Percentiles rank a stretch among this genome's conserved stretches.
These are phyloP conservation scores for Priceomyces carsonii DNA, from an alignment of 805 yeast genomes.

Conservation along the genomic window DNA sequence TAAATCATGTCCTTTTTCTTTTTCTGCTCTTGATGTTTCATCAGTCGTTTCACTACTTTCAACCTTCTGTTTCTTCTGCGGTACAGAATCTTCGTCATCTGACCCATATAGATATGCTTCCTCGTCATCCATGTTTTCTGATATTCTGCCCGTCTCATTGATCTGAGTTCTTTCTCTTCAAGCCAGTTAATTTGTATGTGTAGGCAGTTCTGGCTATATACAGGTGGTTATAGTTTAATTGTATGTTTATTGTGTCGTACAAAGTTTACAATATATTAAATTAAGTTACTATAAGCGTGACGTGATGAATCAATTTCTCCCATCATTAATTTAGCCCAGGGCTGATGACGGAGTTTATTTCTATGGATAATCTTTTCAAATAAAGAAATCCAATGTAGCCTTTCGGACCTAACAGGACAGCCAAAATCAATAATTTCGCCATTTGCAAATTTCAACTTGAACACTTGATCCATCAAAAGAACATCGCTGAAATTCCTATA, in stretches of 20 bases:
- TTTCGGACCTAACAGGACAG: conserved; percentile 69
- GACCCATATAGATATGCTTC: conserved; percentile 69
- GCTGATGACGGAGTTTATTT: conserved; percentile 58
- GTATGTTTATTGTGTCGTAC: neutral
- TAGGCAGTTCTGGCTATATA: too few relatives aligned
- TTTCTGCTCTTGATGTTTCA: conserved; percentile 19
- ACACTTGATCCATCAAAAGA: conserved; percentile 66
- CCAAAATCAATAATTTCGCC: conserved; percentile 83
- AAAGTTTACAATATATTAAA: neutral
- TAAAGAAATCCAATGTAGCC: conserved; percentile 62
- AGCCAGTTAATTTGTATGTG: too few relatives aligned
- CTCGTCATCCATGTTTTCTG: conserved; percentile 51
- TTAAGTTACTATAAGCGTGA: conserved; percentile 4
- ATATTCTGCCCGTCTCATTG: conserved; percentile 3
- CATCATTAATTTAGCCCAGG: conserved; percentile 57
- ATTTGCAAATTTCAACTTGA: conserved; percentile 72
- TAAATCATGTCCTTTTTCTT: conserved; percentile 22
- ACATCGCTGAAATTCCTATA: conserved; percentile 73
- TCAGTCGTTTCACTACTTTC: conserved; percentile 10
- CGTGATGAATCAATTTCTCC: conserved; percentile 10
- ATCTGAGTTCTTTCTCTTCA: too few relatives aligned
- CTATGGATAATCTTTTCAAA: conserved; percentile 57
- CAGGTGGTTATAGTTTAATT: too few relatives aligned
- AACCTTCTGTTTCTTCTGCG: conserved; percentile 28
- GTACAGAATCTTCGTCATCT: conserved; percentile 37